Conservation (phyloP, 192 early-diverging fungal species). For the Backusella sp. region DNA sequence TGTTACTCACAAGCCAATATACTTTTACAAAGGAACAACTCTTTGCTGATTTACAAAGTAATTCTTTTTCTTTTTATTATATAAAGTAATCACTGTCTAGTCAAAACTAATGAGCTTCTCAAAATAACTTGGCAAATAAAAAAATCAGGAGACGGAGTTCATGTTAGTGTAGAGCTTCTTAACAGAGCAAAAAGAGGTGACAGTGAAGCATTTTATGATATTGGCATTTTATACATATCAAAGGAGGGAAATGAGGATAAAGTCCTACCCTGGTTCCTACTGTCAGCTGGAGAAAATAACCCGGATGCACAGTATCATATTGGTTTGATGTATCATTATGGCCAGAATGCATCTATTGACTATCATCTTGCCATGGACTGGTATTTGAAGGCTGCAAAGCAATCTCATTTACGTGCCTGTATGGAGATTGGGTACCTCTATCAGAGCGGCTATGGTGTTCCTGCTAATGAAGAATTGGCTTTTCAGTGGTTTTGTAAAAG, state of each 20-base stretch:
- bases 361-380: background rate
- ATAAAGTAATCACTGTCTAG: background rate
- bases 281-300: background rate
- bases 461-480: background rate
- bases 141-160: background rate
- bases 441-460: background rate
- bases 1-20: background rate
- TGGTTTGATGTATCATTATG: background rate
- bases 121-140: too few species aligned
- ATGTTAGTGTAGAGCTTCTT: background rate
- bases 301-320: background rate
- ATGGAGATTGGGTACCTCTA: background rate
- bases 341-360: background rate
- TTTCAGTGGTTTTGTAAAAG: conserved; percentile 1
- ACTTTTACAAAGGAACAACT: background rate
- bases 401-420: background rate
- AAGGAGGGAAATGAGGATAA: background rate
- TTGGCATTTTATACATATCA: background rate
- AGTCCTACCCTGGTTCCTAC: background rate
- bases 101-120: background rate
- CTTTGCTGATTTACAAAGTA: background rate
- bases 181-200: background rate
- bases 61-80: background rate
- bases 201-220: background rate
- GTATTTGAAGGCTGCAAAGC: background rate